phyloP scores from a whole-genome alignment of 768 basidiomycete genomes.

The Postia placenta region DNA sequence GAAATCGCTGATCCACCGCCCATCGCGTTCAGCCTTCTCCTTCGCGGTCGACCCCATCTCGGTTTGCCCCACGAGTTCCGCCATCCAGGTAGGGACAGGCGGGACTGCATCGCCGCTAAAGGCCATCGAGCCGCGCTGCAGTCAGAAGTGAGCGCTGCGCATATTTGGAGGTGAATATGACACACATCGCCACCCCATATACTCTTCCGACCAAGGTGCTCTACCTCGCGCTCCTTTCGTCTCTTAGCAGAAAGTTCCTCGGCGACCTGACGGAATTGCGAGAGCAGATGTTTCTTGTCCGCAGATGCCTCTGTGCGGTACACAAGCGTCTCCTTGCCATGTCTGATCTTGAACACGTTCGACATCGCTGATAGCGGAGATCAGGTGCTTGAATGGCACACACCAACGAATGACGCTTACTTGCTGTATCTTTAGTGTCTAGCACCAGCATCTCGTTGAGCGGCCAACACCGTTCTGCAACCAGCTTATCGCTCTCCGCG shows the following conservation, averaged over 20 bases:
- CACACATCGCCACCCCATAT: constrained; percentile 52
- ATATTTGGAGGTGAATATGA: constrained; percentile 2
- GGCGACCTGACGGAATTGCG: constrained; percentile 86
- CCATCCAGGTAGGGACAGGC: constrained; percentile 71
- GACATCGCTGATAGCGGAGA: constrained; percentile 76
- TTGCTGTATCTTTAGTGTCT: constrained; percentile 92
- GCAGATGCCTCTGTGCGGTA: constrained; percentile 77
- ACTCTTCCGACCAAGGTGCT: constrained; percentile 83
- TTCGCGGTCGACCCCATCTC: constrained; percentile 49
- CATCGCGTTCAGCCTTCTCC: constrained; percentile 74
- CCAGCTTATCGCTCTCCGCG: constrained; percentile 62
- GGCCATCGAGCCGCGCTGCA: constrained; percentile 28
- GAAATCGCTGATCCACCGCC: constrained; percentile 86
- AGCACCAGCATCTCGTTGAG: constrained; percentile 91
- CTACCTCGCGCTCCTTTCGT: constrained; percentile 90
- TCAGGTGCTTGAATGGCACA: no score
- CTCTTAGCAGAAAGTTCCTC: constrained; percentile 86
- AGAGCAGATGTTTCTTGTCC: constrained; percentile 83
- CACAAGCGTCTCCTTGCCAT: constrained; percentile 91
- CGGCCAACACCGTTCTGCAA: constrained; percentile 91
- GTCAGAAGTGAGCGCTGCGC: neutral
- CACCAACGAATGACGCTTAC: constrained; percentile 52
- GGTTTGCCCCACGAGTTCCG: constrained; percentile 54
- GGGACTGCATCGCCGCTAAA: constrained; percentile 34
- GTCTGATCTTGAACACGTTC: constrained; percentile 95